Conservation (phyloP, 805 yeast species). For the Lachancea mirantina region DNA sequence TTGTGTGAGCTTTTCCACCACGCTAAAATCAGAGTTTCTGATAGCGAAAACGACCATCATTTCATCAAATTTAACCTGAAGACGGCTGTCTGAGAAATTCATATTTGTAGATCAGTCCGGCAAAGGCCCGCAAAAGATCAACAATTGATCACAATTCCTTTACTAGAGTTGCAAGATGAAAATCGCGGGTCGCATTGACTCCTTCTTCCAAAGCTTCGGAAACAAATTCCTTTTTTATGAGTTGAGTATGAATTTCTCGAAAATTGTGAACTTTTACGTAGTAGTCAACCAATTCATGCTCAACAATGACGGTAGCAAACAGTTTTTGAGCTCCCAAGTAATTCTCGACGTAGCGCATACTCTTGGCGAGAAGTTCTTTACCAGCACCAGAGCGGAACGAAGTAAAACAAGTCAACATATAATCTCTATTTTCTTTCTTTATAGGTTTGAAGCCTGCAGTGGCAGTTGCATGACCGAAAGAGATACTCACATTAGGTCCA, state of each 20-base stretch:
- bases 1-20: too few species aligned
- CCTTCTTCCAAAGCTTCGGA: conserved; percentile 33
- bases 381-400: conserved; percentile 33
- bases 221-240: conserved; percentile 20
- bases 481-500: too few species aligned
- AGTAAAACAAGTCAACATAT: conserved; percentile 46
- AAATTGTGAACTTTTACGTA: conserved; percentile 39
- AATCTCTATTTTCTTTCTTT: conserved; percentile 12
- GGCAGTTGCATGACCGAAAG: conserved; percentile 24
- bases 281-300: conserved; percentile 42
- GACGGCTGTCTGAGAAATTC: too few species aligned
- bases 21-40: too few species aligned
- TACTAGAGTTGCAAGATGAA: conserved; percentile 31
- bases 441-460: conserved; percentile 32
- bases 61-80: too few species aligned
- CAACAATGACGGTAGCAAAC: conserved; percentile 39
- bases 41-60: too few species aligned
- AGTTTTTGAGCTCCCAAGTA: conserved; percentile 30
- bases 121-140: too few species aligned
- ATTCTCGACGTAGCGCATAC: conserved; percentile 29
- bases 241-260: conserved; percentile 20
- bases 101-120: too few species aligned
- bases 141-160: conserved; percentile 5
- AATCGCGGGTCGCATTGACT: conserved; percentile 34
- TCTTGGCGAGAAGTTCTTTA: conserved; percentile 8